A percentile compares a stretch with the other conserved stretches of the same genome.
phyloP scores from a whole-genome alignment of 1,284 basidiomycete species.

The Boletus semigastroideus region DNA sequence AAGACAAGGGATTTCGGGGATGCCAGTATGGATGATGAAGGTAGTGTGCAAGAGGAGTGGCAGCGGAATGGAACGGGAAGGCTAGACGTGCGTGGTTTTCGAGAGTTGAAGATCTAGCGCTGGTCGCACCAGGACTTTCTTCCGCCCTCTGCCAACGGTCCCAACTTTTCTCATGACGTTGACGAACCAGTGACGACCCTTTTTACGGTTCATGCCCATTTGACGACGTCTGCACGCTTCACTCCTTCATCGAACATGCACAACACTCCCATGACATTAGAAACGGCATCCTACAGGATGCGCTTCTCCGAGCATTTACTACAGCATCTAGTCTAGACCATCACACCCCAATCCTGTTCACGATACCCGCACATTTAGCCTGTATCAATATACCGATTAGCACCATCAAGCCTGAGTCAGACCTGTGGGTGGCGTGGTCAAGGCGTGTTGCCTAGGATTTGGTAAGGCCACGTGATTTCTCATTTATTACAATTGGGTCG shows the following conservation, averaged over 20 bases:
- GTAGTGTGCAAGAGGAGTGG: slow-evolving; percentile 56
- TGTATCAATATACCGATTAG: slow-evolving; percentile 32
- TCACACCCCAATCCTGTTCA: slow-evolving; percentile 18
- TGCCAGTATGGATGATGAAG: slow-evolving; percentile 31
- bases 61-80: slow-evolving; percentile 68
- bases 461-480: slow-evolving; percentile 17
- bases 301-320: slow-evolving; percentile 23
- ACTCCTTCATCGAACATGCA: slow-evolving; percentile 4
- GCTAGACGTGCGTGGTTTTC: slow-evolving; percentile 76
- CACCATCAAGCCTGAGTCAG: neutral
- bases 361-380: slow-evolving; percentile 30
- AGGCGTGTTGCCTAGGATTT: neutral
- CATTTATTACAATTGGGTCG: neutral
- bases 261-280: slow-evolving; percentile 3
- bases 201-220: slow-evolving; percentile 15
- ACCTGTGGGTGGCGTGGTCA: too few relatives aligned
- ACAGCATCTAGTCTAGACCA: slow-evolving; percentile 32
- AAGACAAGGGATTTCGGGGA: slow-evolving; percentile 24
- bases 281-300: slow-evolving; percentile 5
- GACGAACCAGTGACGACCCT: slow-evolving; percentile 5
- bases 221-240: slow-evolving; percentile 5
- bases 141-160: neutral
- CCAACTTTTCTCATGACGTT: slow-evolving; percentile 3
- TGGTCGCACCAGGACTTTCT: slow-evolving; percentile 1
- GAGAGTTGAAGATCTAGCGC: slow-evolving; percentile 72